Evolutionary conservation across 2,329 filamentous ascomycete species (phyloP).

Genomic region (Colletotrichum eremochloae): DNA sequence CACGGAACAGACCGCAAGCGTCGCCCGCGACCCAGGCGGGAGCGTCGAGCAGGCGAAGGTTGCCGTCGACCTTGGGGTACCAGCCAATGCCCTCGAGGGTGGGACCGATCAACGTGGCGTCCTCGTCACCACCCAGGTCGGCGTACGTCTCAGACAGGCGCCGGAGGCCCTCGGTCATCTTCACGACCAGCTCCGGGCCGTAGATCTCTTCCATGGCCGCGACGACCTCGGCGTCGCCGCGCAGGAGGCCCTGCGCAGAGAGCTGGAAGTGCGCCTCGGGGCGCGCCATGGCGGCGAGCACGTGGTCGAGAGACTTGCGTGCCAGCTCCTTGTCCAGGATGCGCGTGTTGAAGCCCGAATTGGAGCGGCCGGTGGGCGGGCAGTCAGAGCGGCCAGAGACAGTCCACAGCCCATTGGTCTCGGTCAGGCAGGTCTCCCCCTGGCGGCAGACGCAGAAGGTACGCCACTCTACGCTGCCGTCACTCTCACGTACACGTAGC

Average conservation of each 20-base stretch:
- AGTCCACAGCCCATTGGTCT: constrained; percentile 4
- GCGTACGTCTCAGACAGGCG: neutral
- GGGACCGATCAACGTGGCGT: neutral
- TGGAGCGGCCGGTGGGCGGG: constrained; percentile 5
- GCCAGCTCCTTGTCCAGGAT: constrained; percentile 2
- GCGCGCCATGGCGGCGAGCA: neutral
- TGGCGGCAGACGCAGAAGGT: constrained; percentile 11
- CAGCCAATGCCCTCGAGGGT: constrained; percentile 8
- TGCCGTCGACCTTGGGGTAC: constrained; percentile 7
- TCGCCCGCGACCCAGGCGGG: constrained; percentile 3
- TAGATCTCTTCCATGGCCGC: neutral
- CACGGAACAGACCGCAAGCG: constrained; percentile 6
- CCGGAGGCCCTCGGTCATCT: constrained; percentile 6
- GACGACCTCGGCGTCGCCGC: neutral
- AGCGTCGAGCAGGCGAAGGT: constrained; percentile 5
- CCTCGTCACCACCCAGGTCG: constrained; percentile 1
- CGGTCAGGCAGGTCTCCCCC: constrained; percentile 4
- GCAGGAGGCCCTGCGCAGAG: neutral
- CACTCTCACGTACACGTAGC: constrained; percentile 1
- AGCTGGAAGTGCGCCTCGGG: constrained; percentile 6
- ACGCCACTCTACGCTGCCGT: constrained; percentile 13
- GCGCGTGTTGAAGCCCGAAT: constrained; percentile 7
- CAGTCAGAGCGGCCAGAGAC: constrained; percentile 7
- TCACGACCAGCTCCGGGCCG: neutral
- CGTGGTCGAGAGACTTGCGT: constrained; percentile 1